Conservation (phyloP, 352 stramenopile genomes). For the Phytopythium ostracodes region DNA sequence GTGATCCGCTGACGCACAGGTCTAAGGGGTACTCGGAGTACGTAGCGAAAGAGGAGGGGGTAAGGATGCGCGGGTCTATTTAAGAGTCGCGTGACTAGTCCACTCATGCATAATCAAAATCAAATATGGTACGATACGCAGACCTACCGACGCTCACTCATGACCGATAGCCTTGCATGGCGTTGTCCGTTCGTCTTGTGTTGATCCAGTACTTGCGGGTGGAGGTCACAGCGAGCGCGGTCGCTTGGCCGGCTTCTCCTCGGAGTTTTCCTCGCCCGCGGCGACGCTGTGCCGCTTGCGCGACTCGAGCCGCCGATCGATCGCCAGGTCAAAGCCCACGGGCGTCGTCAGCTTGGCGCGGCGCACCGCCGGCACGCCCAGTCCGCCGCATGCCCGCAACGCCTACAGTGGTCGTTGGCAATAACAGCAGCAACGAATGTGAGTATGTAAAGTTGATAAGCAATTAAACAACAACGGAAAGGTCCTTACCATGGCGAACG, state of each 20-base stretch:
- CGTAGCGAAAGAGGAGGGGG: too few relatives aligned
- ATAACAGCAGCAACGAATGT: background rate
- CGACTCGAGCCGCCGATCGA: slow-evolving; percentile 22
- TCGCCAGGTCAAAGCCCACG: slow-evolving; percentile 62
- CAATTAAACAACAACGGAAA: background rate
- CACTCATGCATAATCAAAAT: background rate
- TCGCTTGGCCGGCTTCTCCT: slow-evolving; percentile 2
- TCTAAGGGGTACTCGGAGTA: too few relatives aligned
- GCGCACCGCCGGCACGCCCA: slow-evolving; percentile 64
- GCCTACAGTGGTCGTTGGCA: slow-evolving; percentile 15
- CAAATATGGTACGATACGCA: background rate
- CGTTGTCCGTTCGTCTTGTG: background rate
- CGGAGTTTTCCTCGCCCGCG: slow-evolving; percentile 3
- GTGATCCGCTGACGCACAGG: background rate
- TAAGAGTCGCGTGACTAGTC: background rate
- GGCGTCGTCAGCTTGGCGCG: slow-evolving; percentile 63
- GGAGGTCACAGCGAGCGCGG: slow-evolving; percentile 4
- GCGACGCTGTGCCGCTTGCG: slow-evolving; percentile 27
- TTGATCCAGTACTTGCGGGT: background rate
- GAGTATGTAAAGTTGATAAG: background rate
- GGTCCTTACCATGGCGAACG: slow-evolving; percentile 21
- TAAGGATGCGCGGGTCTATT: background rate
- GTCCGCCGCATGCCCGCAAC: slow-evolving; percentile 50
- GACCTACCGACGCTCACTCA: background rate
- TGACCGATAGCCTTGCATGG: background rate